Base-by-base conservation (phyloP, 2,329 filamentous ascomycete species). In the Macrophomina pseudophaseolina region DNA sequence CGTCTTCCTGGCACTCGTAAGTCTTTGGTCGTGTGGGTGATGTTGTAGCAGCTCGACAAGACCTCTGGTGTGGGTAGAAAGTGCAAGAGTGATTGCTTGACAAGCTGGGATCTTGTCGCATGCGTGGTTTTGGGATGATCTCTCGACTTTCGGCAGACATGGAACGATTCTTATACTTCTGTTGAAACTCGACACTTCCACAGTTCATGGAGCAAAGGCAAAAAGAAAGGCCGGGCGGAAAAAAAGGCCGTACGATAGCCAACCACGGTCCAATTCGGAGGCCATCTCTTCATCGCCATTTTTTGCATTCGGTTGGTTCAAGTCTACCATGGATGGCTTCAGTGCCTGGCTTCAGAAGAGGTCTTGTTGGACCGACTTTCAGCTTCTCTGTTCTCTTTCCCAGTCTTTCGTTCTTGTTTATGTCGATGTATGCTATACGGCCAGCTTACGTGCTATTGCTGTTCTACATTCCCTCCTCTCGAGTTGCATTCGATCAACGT, bases 251-350 rank as follows among this genome's bases (percentile, higher is more conserved):
- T 40, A 59, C 54, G 42, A n/a, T 32, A 38, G 54, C 54, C 28
- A 46, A 59, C 54, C 54, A 46, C 28, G 54, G 54, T 59, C 54
- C 51, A 35, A 32, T 58, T 46, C 16, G 54, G 54, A 5, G 54
- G 54, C 18, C 44, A 18, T 11, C 5, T 59, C 28, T 46, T 59
- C 54, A 32, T 46, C 38, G 35, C 16, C 16, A 46, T 14, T 30
- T 59, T 8, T n/a, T 14, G 40, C 38, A 28, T 59, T 33, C 38
- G 40, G 28, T 40, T 46, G 54, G 28, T 33, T 44, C 23, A 59
- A 14, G 23, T 32, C 40, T 44, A 46, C 54, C 40, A 28, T 46
- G 54, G 54, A 32, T 59, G 42, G 30, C 14, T 59, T 28, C 16
- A 8, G 18, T 33, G 5, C 28, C 38, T 38, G 28, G 46, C 28